Conservation (phyloP, 2,329 filamentous ascomycete species). For the Plenodomus lindquistii region DNA sequence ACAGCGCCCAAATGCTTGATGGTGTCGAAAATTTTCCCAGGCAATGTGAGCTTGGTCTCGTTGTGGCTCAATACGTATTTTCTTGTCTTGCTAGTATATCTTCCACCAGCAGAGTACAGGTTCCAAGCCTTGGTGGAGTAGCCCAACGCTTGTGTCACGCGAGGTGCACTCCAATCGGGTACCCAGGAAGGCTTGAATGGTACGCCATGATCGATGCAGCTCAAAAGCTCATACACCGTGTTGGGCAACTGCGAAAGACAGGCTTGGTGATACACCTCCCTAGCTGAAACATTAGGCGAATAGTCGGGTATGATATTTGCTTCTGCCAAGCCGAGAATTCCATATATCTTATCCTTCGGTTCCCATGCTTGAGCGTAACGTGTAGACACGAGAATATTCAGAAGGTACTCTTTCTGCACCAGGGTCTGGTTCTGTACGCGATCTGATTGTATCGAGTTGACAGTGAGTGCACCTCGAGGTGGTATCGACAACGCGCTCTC, state of each 20-base stretch:
- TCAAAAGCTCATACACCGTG: conserved; percentile 15
- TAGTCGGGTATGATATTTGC: conserved; percentile 18
- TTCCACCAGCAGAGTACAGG: conserved; percentile 20
- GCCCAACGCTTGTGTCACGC: conserved; percentile 23
- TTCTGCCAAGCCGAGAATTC: conserved; percentile 23
- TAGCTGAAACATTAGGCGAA: conserved; percentile 6
- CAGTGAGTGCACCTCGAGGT: conserved; percentile 8
- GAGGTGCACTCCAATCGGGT: conserved; percentile 26
- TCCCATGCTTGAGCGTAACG: conserved; percentile 27
- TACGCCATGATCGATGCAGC: conserved; percentile 26
- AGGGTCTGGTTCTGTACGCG: conserved; percentile 7
- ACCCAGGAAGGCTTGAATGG: conserved; percentile 26
- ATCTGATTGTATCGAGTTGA: conserved; percentile 15
- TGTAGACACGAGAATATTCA: conserved; percentile 19
- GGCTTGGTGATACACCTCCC: conserved; percentile 25
- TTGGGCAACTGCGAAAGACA: conserved; percentile 12
- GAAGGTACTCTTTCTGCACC: conserved; percentile 5
- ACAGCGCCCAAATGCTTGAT: conserved; percentile 13
- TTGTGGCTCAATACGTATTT: conserved; percentile 5
- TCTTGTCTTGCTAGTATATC: background rate
- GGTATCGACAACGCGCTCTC: background rate
- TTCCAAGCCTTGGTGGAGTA: conserved; percentile 24
- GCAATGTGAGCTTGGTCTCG: conserved; percentile 11
- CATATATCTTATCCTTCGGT: conserved; percentile 32
- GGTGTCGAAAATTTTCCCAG: conserved; percentile 21